These are phyloP conservation scores for Heterobasidion annosum DNA, from an alignment of 1,284 basidiomycete genomes.

Conservation along the genomic window DNA sequence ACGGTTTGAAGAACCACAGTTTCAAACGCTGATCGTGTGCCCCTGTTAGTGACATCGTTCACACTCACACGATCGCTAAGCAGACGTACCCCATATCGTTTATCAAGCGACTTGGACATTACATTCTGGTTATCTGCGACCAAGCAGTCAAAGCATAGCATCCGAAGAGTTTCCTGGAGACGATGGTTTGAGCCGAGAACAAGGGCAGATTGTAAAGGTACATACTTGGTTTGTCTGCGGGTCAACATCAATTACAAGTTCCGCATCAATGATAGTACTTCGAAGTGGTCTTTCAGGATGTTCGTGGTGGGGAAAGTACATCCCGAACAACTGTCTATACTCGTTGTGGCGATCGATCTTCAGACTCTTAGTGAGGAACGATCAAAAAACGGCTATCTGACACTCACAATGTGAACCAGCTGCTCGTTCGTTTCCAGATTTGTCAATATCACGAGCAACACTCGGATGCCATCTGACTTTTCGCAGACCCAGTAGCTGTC, in stretches of 20 bases:
- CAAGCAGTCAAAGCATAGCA: conserved; percentile 91
- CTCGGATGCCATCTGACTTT: conserved; percentile 96
- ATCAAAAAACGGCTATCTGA: background rate
- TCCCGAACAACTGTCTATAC: conserved; percentile 66
- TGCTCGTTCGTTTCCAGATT: conserved; percentile 58
- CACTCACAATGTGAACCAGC: conserved; percentile 72
- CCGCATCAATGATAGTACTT: conserved; percentile 88
- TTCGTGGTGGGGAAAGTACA: conserved; percentile 87
- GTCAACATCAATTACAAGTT: conserved; percentile 89
- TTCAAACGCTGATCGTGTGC: conserved; percentile 57
- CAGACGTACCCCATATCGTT: conserved; percentile 75
- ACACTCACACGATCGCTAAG: background rate
- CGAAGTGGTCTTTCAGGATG: conserved; percentile 54
- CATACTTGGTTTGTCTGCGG: conserved; percentile 57
- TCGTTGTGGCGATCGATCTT: conserved; percentile 95
- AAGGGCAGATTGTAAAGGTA: conserved; percentile 8
- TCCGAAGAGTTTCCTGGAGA: conserved; percentile 66
- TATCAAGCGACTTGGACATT: conserved; percentile 75
- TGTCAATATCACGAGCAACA: conserved; percentile 80
- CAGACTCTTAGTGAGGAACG: background rate
- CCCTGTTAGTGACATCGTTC: conserved; percentile 5
- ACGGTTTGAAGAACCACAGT: conserved; percentile 80
- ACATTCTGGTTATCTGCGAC: conserved; percentile 84
- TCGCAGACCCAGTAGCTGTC: conserved; percentile 97
- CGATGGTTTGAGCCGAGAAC: background rate